Conservation (phyloP, 148 eudicot species). For the Rhododendron henanense region DNA sequence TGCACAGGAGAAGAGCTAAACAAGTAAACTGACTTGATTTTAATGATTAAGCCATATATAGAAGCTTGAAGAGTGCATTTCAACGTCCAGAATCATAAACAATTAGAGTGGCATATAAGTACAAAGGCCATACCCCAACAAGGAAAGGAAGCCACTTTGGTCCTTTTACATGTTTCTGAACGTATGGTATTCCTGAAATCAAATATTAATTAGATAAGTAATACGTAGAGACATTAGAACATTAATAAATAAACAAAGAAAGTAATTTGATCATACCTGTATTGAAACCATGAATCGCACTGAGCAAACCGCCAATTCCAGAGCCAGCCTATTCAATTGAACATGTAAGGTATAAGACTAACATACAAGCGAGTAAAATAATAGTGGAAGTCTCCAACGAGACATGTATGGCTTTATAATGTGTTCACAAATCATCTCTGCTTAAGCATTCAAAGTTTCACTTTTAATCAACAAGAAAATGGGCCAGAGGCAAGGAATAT, state of each 20-base stretch:
- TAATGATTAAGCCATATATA: background rate
- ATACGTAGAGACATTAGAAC: background rate
- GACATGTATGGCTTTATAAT: background rate
- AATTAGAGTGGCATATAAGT: background rate
- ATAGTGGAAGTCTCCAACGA: background rate
- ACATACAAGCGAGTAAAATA: background rate
- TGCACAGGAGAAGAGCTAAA: background rate
- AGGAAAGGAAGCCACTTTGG: constrained; percentile 82
- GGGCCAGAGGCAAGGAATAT: constrained; percentile 6
- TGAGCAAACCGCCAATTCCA: constrained; percentile 77
- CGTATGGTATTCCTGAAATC: constrained; percentile 61
- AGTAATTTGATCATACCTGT: constrained; percentile 37
- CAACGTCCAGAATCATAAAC: background rate
- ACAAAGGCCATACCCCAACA: constrained; percentile 53
- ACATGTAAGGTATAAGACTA: background rate
- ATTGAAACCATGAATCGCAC: constrained; percentile 67
- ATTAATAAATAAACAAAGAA: background rate
- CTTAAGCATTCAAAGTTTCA: background rate
- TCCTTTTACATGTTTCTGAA: constrained; percentile 68
- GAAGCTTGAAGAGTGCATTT: background rate
- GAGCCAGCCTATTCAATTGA: constrained; percentile 57
- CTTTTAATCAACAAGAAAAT: background rate
- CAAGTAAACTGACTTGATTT: background rate
- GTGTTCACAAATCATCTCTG: background rate
- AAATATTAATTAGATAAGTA: constrained; percentile 3